These are phyloP conservation scores for Solanum pimpinellifolium DNA, from an alignment of 257 asterid genomes.

Conservation along the genomic window DNA sequence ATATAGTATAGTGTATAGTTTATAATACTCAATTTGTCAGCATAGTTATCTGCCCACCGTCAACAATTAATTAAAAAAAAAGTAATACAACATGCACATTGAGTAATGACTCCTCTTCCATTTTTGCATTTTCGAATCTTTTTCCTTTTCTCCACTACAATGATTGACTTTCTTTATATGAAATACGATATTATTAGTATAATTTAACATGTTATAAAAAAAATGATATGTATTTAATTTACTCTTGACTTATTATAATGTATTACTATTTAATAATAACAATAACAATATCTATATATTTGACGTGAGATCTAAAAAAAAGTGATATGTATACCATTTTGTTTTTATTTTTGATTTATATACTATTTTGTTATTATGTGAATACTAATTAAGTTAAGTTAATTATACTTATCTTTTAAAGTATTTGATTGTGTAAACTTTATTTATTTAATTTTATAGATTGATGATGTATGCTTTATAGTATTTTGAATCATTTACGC, in stretches of 20 bases:
- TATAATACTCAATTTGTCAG: neutral
- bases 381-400: neutral
- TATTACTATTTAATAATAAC: too few relatives aligned
- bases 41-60: neutral
- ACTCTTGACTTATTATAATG: too few relatives aligned
- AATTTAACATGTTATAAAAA: neutral
- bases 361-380: too few relatives aligned
- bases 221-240: fast-evolving
- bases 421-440: neutral
- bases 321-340: fast-evolving
- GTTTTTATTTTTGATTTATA: too few relatives aligned
- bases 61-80: neutral
- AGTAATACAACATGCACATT: neutral
- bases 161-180: neutral
- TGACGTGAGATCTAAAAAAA: fast-evolving
- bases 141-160: neutral
- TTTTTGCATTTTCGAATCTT: neutral
- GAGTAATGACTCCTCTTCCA: neutral
- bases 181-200: fast-evolving
- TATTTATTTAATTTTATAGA: neutral
- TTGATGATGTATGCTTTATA: neutral
- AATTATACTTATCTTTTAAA: neutral
- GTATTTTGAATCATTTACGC: neutral
- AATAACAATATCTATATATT: too few relatives aligned
- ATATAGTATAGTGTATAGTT: too few relatives aligned